These are phyloP conservation scores for Lagerstroemia speciosa DNA, from an alignment of 345 rosid species.

Conservation along the genomic window DNA sequence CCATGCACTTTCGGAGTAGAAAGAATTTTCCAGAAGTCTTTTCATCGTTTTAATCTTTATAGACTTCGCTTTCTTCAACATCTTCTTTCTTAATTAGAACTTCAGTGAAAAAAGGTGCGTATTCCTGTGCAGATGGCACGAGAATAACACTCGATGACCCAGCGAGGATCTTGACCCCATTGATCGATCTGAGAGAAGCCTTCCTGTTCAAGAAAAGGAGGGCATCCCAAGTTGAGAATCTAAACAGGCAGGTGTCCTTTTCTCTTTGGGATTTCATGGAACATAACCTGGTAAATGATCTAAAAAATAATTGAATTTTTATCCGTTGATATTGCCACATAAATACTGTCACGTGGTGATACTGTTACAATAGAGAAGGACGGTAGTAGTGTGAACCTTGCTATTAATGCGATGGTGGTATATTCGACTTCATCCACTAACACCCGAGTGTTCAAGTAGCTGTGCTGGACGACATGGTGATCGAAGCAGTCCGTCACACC, in stretches of 20 bases:
- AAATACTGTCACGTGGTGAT: too few relatives aligned
- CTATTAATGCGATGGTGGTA: too few relatives aligned
- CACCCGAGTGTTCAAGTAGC: too few relatives aligned
- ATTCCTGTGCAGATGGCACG: background rate
- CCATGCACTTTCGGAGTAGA: background rate
- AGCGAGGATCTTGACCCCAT: background rate
- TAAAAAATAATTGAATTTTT: too few relatives aligned
- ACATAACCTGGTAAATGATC: background rate
- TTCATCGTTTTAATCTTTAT: background rate
- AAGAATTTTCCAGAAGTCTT: background rate
- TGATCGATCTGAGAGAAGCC: background rate
- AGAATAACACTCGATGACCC: background rate
- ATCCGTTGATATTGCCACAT: too few relatives aligned
- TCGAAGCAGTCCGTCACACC: too few relatives aligned
- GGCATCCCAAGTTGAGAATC: background rate
- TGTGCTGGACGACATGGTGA: too few relatives aligned
- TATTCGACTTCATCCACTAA: too few relatives aligned
- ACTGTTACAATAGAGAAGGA: too few relatives aligned
- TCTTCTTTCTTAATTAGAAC: background rate
- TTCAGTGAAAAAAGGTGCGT: background rate
- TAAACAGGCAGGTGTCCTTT: background rate
- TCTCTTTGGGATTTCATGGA: background rate
- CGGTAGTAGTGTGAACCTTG: too few relatives aligned
- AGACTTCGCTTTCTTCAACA: background rate
- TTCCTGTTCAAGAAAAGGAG: background rate